Conservation (phyloP, 2,329 filamentous ascomycete genomes). For the Chrysosporium queenslandicum region DNA sequence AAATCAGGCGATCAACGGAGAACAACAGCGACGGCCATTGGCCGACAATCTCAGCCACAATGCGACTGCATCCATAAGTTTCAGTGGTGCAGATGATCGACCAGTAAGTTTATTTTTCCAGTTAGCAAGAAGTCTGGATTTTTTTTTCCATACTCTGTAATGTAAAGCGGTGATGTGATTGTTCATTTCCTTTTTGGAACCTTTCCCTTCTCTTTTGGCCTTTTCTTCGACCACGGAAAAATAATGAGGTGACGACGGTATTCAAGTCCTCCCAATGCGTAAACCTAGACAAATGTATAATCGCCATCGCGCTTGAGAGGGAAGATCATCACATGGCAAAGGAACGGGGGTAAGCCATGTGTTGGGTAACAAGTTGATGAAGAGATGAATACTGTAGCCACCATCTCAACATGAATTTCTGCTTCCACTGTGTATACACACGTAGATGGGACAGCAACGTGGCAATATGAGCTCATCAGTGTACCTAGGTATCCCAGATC, state of each 20-base stretch:
- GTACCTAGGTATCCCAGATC: background rate
- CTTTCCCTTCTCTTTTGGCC: conserved; percentile 6
- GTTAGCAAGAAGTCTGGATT: conserved; percentile 8
- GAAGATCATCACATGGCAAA: conserved; percentile 8
- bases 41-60: conserved; percentile 11
- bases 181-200: conserved; percentile 4
- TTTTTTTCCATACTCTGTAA: background rate
- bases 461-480: background rate
- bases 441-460: background rate
- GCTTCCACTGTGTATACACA: background rate
- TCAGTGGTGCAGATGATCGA: conserved; percentile 14
- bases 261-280: background rate
- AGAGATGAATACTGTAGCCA: background rate
- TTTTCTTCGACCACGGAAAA: background rate
- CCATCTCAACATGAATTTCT: background rate
- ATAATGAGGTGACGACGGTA: background rate
- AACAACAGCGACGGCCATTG: conserved; percentile 8
- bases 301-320: background rate
- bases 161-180: background rate
- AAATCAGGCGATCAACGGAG: conserved; percentile 14
- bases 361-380: conserved; percentile 2
- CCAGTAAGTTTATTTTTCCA: conserved; percentile 12
- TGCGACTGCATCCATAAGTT: conserved; percentile 11
- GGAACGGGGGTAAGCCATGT: conserved; percentile 7
- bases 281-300: background rate